These are phyloP conservation scores for Fusarium chuoi DNA, from an alignment of 2,329 filamentous ascomycete genomes.

Conservation along the genomic window DNA sequence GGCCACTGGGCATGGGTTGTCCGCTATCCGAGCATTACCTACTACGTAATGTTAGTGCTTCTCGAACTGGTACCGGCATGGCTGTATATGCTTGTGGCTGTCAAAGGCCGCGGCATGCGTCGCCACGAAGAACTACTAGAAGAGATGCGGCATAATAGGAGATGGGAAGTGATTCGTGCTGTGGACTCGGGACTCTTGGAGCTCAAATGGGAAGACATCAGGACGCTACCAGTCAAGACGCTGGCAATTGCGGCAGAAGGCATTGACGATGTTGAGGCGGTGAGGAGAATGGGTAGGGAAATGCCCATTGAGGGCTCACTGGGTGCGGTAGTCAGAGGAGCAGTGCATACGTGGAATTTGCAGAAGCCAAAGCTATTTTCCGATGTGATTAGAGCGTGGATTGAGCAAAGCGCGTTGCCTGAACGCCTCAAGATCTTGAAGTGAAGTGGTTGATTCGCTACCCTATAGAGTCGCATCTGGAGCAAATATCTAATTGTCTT, in stretches of 20 bases:
- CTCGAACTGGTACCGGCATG: constrained; percentile 44
- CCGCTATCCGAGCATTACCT: constrained; percentile 44
- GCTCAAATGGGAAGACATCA: constrained; percentile 42
- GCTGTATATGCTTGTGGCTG: constrained; percentile 45
- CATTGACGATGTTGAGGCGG: constrained; percentile 48
- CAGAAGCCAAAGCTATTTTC: constrained; percentile 54
- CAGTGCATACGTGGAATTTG: constrained; percentile 55
- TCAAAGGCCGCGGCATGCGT: constrained; percentile 39
- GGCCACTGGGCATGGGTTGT: constrained; percentile 43
- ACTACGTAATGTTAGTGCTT: constrained; percentile 39
- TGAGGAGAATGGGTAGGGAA: constrained; percentile 43
- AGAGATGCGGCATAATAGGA: constrained; percentile 49
- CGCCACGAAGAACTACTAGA: constrained; percentile 46
- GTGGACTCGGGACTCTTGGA: constrained; percentile 41
- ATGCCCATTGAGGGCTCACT: constrained; percentile 41
- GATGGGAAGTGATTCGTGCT: constrained; percentile 39
- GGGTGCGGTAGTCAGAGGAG: constrained; percentile 49
- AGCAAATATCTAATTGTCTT: neutral
- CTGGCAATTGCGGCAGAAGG: constrained; percentile 46
- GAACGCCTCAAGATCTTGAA: constrained; percentile 36
- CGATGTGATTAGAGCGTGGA: constrained; percentile 50
- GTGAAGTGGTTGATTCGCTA: constrained; percentile 1
- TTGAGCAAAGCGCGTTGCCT: constrained; percentile 44
- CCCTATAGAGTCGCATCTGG: neutral
- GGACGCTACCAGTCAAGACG: constrained; percentile 40